phyloP scores from a whole-genome alignment of 1,139 yeast species.

The Meyerozyma sp. region DNA sequence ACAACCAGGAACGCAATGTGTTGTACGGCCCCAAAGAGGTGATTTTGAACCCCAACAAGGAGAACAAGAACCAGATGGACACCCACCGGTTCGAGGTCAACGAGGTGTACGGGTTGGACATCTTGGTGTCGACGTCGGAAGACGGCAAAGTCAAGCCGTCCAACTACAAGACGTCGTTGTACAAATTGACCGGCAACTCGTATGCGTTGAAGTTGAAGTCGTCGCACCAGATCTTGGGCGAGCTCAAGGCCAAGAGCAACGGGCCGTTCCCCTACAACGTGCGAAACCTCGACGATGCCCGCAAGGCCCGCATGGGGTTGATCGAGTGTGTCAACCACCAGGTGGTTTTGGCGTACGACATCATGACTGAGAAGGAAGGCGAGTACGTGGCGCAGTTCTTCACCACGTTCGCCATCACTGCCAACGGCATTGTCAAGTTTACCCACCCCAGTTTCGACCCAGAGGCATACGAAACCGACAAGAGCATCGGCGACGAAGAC shows the following conservation, averaged over 20 bases:
- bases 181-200: slow-evolving; percentile 65
- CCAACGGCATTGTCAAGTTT: slow-evolving; percentile 65
- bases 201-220: slow-evolving; percentile 71
- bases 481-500: slow-evolving; percentile 51
- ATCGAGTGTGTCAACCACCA: slow-evolving; percentile 70
- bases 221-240: slow-evolving; percentile 63
- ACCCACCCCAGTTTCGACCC: slow-evolving; percentile 55
- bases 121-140: slow-evolving; percentile 60
- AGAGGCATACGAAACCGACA: slow-evolving; percentile 50
- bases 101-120: slow-evolving; percentile 75
- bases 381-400: slow-evolving; percentile 68
- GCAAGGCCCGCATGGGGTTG: slow-evolving; percentile 71
- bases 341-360: slow-evolving; percentile 65
- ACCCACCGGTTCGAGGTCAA: slow-evolving; percentile 66
- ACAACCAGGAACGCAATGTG: slow-evolving; percentile 65
- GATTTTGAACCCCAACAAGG: slow-evolving; percentile 69
- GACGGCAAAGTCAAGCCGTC: slow-evolving; percentile 66
- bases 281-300: slow-evolving; percentile 62
- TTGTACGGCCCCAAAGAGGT: slow-evolving; percentile 75
- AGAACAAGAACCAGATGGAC: slow-evolving; percentile 60
- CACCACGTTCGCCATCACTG: slow-evolving; percentile 73
- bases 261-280: slow-evolving; percentile 72
- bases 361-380: slow-evolving; percentile 65
- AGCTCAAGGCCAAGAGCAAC: slow-evolving; percentile 52
- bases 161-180: slow-evolving; percentile 62